phyloP scores from a whole-genome alignment of 1,284 basidiomycete genomes.

The Papiliotrema nemorosa region DNA sequence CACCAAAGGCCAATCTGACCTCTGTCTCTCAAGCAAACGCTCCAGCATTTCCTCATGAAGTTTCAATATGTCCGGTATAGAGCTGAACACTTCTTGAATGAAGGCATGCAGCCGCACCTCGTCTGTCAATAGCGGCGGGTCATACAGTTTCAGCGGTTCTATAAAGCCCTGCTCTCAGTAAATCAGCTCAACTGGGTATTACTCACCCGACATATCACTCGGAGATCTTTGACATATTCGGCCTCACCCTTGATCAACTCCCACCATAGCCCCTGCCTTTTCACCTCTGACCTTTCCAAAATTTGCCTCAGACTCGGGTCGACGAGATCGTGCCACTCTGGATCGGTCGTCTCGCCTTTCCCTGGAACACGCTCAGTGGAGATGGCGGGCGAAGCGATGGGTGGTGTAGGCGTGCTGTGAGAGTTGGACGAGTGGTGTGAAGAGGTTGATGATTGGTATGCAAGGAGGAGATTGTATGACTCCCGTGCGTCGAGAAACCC shows the following conservation, averaged over 20 bases:
- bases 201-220: conserved; percentile 61
- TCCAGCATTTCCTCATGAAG: conserved; percentile 66
- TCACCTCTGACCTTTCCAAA: conserved; percentile 66
- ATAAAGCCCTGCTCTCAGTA: conserved; percentile 62
- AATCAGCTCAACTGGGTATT: conserved; percentile 10
- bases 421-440: conserved; percentile 2
- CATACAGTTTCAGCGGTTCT: conserved; percentile 56
- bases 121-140: conserved; percentile 59
- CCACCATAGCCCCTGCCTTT: conserved; percentile 74
- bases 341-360: conserved; percentile 9
- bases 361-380: conserved; percentile 10
- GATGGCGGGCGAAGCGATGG: conserved; percentile 4
- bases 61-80: conserved; percentile 60
- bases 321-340: conserved; percentile 73
- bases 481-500: conserved; percentile 13
- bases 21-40: conserved; percentile 65
- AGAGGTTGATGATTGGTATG: conserved; percentile 26
- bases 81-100: conserved; percentile 69
- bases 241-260: conserved; percentile 76
- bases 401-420: conserved; percentile 2
- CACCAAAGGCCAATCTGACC: conserved; percentile 68
- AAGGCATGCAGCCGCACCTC: conserved; percentile 57
- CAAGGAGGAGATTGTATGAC: conserved; percentile 31
- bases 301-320: conserved; percentile 63
- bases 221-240: conserved; percentile 71